Percentiles rank a stretch among this genome's conserved stretches.
These are phyloP conservation scores for Sugiyamaella valdiviana DNA, from an alignment of 805 yeast species.

Conservation along the genomic window DNA sequence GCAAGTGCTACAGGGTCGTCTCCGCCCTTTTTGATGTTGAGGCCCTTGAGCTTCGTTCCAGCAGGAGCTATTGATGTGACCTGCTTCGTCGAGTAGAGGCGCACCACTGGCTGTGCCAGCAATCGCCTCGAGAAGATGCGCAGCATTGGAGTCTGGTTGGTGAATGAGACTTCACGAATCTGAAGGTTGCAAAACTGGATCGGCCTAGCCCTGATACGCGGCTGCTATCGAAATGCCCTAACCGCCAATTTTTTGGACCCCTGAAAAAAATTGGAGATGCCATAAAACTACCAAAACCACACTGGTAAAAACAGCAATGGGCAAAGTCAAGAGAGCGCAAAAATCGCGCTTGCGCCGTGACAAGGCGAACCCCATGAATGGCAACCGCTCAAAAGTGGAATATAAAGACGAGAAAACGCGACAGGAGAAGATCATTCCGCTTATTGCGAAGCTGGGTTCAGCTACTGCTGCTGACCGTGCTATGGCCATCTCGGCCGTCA, in stretches of 20 bases:
- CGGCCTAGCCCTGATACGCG: not conserved
- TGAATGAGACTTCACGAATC: not conserved
- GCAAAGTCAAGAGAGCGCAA: conserved; percentile 21
- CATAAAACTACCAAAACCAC: not conserved
- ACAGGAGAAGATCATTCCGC: conserved; percentile 57
- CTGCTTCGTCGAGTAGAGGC: not conserved
- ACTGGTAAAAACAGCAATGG: conserved; percentile 12
- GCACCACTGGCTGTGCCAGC: not conserved
- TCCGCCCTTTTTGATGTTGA: conserved; percentile 73
- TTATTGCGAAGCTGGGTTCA: conserved; percentile 58
- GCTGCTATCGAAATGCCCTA: too few relatives aligned
- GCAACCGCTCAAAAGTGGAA: conserved; percentile 15
- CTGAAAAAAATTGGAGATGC: not conserved
- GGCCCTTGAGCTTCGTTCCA: conserved; percentile 56
- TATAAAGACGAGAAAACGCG: conserved; percentile 44
- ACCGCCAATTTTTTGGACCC: not conserved
- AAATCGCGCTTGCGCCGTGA: not conserved
- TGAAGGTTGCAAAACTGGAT: not conserved
- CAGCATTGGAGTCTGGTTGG: not conserved
- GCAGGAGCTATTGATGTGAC: conserved; percentile 30
- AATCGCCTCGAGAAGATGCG: not conserved
- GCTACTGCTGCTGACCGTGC: conserved; percentile 64
- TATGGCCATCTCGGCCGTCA: conserved; percentile 69
- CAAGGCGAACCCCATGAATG: conserved; percentile 1
- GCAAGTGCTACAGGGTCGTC: conserved; percentile 82